Base-by-base conservation (phyloP, 2,329 filamentous ascomycete genomes). In the Bipolaris gigantea region DNA sequence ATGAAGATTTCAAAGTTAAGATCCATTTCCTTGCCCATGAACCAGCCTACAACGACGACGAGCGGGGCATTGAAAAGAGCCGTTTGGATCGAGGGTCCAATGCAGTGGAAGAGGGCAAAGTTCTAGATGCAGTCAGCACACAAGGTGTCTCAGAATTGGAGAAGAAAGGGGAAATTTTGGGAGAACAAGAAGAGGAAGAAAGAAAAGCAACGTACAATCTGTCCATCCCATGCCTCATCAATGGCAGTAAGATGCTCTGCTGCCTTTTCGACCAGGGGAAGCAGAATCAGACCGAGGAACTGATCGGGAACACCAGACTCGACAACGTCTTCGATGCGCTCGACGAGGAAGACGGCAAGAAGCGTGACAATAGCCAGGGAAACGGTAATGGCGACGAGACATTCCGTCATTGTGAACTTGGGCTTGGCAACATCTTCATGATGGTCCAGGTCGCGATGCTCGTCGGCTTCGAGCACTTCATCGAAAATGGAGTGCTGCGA, bases 1-100 rank as follows among this genome's bases (percentile, higher is more conserved):
- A 94, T 90, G 78, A 96, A 96, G 10, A 92, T 82, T 63, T 95
- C 89, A 71, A 96, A 96, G 72, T 91, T 88, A 38, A 96, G 79
- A 57, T 89, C 86, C 83, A 97, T 90, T 2, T 81, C 72, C 64
- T 85, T 85, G 54, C 77, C 77, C 39, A 91, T 75, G 19, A 87
- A 85, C 92, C 92, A 96, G 35, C 88, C 89, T 44, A 95, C 87
- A 23, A 96, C 81, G 34, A 96, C 87, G 5, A 90, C 87, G 1
- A 96, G 81, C 0, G 92, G 92, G 0, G 87, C 90, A 69, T 95
- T 96, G 70, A 96, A 86, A 13, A 96, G 83, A 0, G 92, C 90
- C 0, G 92, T 96, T 75, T 96, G 92, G 53, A 96, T 88, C 0
- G 90, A 93, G 1, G 91, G 87, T 21, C 90, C 91, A 23, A 96